Evolutionary conservation across 305 asterid genomes (phyloP).

Genomic region (Withania somnifera): DNA sequence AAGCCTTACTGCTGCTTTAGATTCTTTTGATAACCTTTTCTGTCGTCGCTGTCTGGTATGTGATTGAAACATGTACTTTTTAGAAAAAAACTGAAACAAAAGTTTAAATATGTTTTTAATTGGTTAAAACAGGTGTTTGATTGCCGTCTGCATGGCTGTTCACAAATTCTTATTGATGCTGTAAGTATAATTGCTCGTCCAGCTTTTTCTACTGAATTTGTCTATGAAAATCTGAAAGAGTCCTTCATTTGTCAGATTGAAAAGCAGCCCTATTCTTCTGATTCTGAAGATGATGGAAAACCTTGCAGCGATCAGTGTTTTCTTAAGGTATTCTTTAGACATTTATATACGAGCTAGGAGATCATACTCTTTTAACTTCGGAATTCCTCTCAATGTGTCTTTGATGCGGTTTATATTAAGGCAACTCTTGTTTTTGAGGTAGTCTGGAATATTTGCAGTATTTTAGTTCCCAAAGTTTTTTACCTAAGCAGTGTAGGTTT

Average conservation of each 20-base stretch:
- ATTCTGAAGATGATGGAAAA: conserved; percentile 53
- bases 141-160: conserved; percentile 90
- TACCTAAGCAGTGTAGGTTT: not conserved
- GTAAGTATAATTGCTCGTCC: conserved; percentile 37
- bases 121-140: conserved; percentile 63
- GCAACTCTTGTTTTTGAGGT: not conserved
- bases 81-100: not conserved
- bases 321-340: conserved; percentile 51
- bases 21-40: conserved; percentile 84
- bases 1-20: conserved; percentile 74
- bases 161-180: conserved; percentile 54
- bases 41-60: conserved; percentile 99
- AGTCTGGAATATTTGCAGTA: not conserved
- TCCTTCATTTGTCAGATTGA: conserved; percentile 47
- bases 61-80: not conserved
- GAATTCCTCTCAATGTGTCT: not conserved
- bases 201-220: conserved; percentile 1
- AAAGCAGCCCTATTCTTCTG: conserved; percentile 46
- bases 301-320: conserved; percentile 85
- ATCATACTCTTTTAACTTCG: not conserved
- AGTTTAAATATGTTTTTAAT: conserved; percentile 1
- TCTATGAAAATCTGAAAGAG: conserved; percentile 12
- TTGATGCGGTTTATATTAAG: not conserved
- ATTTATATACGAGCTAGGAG: not conserved
- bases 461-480: not conserved